Conservation (phyloP, 176 grass and related monocot genomes). For the Aegilops tauschii region DNA sequence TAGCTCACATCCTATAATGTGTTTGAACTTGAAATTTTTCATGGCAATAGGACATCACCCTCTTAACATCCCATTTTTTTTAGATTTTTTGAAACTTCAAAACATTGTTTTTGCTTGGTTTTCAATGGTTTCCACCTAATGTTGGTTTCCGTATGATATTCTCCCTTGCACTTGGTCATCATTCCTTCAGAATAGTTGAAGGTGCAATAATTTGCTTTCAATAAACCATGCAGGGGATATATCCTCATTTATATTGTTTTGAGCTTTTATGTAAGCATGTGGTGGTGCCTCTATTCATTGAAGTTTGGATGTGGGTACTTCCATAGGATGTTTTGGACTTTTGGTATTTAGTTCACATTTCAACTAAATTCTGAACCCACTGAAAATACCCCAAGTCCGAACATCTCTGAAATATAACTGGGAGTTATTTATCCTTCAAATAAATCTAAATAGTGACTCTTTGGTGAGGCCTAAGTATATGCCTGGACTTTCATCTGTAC, state of each 20-base stretch:
- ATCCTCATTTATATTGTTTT: too few relatives aligned
- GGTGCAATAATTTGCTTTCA: neutral
- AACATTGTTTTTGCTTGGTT: too few relatives aligned
- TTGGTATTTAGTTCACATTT: neutral
- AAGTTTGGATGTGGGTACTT: neutral
- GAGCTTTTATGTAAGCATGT: too few relatives aligned
- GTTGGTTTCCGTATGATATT: too few relatives aligned
- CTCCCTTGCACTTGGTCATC: neutral
- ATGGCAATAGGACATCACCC: too few relatives aligned
- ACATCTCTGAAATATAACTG: neutral
- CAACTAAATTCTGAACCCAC: neutral
- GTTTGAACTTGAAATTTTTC: too few relatives aligned
- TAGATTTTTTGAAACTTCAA: too few relatives aligned
- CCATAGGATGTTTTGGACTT: neutral
- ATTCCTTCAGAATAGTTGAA: constrained; percentile 6
- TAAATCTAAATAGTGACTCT: neutral
- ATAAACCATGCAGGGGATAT: neutral
- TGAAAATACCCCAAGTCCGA: neutral
- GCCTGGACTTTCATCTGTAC: neutral
- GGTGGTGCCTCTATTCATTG: too few relatives aligned
- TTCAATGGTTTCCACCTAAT: too few relatives aligned
- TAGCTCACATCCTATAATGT: too few relatives aligned
- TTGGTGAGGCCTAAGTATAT: neutral
- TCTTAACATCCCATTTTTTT: too few relatives aligned
- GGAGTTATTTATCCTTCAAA: neutral